phyloP scores from a whole-genome alignment of 768 basidiomycete genomes.

The Auriscalpium microsporum region DNA sequence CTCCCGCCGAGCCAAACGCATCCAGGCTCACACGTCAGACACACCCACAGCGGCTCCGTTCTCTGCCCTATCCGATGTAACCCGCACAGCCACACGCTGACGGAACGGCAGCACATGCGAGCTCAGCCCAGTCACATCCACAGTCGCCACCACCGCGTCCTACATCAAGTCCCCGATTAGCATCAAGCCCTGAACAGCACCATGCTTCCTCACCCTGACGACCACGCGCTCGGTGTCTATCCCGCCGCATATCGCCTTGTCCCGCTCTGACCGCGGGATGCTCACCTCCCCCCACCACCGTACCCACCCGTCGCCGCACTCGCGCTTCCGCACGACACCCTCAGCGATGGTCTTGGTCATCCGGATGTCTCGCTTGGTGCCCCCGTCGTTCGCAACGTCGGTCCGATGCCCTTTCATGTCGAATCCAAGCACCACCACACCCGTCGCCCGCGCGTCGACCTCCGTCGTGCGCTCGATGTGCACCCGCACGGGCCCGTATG shows the following conservation, averaged over 20 bases:
- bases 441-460: constrained; percentile 4
- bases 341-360: neutral
- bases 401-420: too few species aligned
- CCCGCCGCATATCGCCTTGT: neutral
- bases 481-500: constrained; percentile 1
- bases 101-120: constrained; percentile 9
- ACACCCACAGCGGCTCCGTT: neutral
- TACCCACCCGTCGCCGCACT: neutral
- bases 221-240: constrained; percentile 3
- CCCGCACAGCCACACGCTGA: constrained; percentile 6
- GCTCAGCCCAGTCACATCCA: neutral
- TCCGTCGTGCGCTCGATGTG: constrained; percentile 3
- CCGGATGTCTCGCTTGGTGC: neutral
- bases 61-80: constrained; percentile 5
- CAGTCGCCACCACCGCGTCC: constrained; percentile 6
- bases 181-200: neutral
- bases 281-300: constrained; percentile 10
- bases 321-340: neutral
- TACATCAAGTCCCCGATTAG: neutral
- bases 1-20: neutral
- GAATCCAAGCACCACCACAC: constrained; percentile 4
- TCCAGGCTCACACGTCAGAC: neutral
- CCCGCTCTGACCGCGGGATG: neutral
- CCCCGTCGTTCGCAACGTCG: neutral
- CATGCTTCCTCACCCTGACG: neutral